phyloP scores from a whole-genome alignment of 257 asterid species.

The Apocynum venetum region DNA sequence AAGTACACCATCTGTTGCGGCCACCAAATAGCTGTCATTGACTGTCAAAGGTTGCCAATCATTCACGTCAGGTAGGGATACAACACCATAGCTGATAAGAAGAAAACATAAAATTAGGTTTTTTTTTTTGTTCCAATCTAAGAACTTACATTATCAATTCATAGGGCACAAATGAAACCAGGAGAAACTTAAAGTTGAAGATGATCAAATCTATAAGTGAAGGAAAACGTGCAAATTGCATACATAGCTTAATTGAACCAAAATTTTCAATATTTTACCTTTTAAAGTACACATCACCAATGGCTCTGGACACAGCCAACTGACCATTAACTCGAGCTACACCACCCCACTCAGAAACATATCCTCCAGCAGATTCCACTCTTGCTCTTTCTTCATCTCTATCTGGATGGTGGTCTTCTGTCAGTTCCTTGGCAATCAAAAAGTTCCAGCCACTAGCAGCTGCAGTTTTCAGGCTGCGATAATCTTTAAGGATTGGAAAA shows the following conservation, averaged over 20 bases:
- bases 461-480: slow-evolving; percentile 50
- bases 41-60: slow-evolving; percentile 81
- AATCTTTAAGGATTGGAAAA: slow-evolving; percentile 52
- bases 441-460: slow-evolving; percentile 68
- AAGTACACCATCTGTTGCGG: slow-evolving; percentile 91
- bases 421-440: slow-evolving; percentile 76
- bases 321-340: slow-evolving; percentile 94
- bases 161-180: background rate
- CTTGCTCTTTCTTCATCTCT: slow-evolving; percentile 84
- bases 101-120: slow-evolving; percentile 27
- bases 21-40: slow-evolving; percentile 84
- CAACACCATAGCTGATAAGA: slow-evolving; percentile 81
- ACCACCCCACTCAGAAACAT: slow-evolving; percentile 82
- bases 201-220: background rate
- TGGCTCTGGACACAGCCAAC: slow-evolving; percentile 90
- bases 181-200: background rate
- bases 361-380: slow-evolving; percentile 91
- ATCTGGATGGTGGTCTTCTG: slow-evolving; percentile 95
- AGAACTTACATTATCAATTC: background rate
- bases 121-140: background rate
- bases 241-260: background rate
- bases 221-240: background rate
- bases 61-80: slow-evolving; percentile 94
- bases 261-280: slow-evolving; percentile 35
- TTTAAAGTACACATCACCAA: slow-evolving; percentile 78